These are phyloP conservation scores for Globisporangium megalacanthum DNA, from an alignment of 352 stramenopile species.

Conservation along the genomic window DNA sequence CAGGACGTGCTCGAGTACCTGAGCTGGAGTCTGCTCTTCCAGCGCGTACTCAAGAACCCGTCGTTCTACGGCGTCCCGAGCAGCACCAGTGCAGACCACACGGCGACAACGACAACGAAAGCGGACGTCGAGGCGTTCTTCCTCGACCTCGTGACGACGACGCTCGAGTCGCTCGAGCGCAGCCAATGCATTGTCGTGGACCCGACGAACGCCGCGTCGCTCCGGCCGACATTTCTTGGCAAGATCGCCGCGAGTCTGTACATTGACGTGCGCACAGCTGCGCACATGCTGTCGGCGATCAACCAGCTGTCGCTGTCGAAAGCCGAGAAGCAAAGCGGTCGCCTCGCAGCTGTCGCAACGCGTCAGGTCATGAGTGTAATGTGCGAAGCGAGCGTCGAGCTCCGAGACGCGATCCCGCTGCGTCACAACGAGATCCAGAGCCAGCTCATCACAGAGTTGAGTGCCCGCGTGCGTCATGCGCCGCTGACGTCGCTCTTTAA, in stretches of 20 bases:
- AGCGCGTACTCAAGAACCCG: conserved; percentile 94
- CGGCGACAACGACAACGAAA: not conserved
- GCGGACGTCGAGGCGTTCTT: conserved; percentile 65
- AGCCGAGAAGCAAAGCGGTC: conserved; percentile 7
- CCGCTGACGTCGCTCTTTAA: conserved; percentile 51
- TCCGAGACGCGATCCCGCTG: conserved; percentile 92
- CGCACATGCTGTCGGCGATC: conserved; percentile 54
- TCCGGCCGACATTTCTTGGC: conserved; percentile 86
- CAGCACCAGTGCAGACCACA: conserved; percentile 46
- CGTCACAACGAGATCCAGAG: conserved; percentile 97
- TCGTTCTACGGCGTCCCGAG: conserved; percentile 95
- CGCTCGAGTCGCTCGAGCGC: conserved; percentile 78
- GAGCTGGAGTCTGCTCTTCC: conserved; percentile 96
- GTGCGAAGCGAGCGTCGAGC: conserved; percentile 85
- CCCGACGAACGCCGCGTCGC: conserved; percentile 19
- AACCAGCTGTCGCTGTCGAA: conserved; percentile 15
- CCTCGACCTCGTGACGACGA: conserved; percentile 67
- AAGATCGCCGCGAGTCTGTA: conserved; percentile 96
- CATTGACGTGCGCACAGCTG: conserved; percentile 88
- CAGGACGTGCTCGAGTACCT: conserved; percentile 95
- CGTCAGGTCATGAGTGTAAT: conserved; percentile 42
- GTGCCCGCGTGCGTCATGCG: conserved; percentile 50
- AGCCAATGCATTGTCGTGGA: conserved; percentile 82
- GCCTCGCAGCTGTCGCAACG: conserved; percentile 13
- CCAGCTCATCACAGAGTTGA: conserved; percentile 46